phyloP scores from a whole-genome alignment of 2,329 filamentous ascomycete genomes.

The Pseudogymnoascus destructans region DNA sequence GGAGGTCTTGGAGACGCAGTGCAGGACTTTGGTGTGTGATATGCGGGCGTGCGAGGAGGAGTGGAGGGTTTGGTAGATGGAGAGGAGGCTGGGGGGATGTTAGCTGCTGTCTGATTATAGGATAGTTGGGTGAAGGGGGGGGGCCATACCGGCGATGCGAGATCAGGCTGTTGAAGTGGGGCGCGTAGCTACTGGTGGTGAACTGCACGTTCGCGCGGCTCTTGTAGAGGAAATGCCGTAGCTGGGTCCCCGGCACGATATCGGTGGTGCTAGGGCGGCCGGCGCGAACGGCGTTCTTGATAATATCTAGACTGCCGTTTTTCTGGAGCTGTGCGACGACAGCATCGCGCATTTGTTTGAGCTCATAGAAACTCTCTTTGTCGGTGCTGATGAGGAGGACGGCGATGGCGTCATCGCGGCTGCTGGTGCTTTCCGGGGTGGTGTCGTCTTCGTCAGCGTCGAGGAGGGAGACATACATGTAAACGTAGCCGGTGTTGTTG shows the following conservation, averaged over 20 bases:
- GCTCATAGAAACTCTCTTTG: constrained; percentile 83
- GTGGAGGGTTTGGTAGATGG: constrained; percentile 75
- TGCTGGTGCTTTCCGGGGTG: constrained; percentile 42
- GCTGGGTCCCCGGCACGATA: constrained; percentile 64
- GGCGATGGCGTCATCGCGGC: constrained; percentile 68
- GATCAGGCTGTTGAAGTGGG: constrained; percentile 48
- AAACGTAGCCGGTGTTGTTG: constrained; percentile 90
- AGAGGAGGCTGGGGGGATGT: constrained; percentile 46
- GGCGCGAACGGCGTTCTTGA: constrained; percentile 54
- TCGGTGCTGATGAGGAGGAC: constrained; percentile 85
- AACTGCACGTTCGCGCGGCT: constrained; percentile 92
- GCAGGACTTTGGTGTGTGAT: constrained; percentile 73
- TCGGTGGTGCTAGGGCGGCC: constrained; percentile 62
- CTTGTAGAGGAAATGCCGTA: constrained; percentile 94
- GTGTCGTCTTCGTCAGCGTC: constrained; percentile 35
- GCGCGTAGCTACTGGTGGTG: constrained; percentile 70
- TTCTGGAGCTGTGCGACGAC: constrained; percentile 57
- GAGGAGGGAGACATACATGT: constrained; percentile 98
- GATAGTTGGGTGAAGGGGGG: background rate
- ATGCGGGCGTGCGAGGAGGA: constrained; percentile 73
- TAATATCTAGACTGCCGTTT: constrained; percentile 61
- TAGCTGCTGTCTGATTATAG: background rate
- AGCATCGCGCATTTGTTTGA: constrained; percentile 59
- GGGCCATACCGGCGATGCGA: constrained; percentile 44
- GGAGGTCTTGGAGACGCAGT: constrained; percentile 60